Percentiles rank a stretch among this genome's conserved stretches.
Conservation (phyloP, 2,329 filamentous ascomycete species). For the Penicillium vulpinum region DNA sequence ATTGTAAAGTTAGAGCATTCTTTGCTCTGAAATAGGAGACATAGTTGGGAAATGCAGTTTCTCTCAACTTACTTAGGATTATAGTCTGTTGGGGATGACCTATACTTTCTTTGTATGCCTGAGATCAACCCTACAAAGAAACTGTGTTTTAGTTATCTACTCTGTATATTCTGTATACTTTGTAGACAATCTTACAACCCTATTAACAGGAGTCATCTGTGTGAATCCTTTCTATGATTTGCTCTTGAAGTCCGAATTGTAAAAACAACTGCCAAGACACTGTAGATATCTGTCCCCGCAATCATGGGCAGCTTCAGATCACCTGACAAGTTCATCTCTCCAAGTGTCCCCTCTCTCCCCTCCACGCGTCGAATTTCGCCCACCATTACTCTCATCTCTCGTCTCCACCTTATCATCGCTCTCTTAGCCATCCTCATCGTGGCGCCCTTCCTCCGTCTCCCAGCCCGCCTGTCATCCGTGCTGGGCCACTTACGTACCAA, state of each 20-base stretch:
- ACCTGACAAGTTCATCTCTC: constrained; percentile 4
- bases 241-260: no score
- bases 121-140: background rate
- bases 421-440: constrained; percentile 46
- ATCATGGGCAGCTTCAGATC: constrained; percentile 2
- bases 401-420: constrained; percentile 29
- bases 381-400: constrained; percentile 23
- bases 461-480: constrained; percentile 41
- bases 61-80: background rate
- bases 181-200: background rate
- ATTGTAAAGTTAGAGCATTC: no score
- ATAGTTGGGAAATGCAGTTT: no score
- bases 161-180: no score
- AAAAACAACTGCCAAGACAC: background rate
- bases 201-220: background rate
- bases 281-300: constrained; percentile 7
- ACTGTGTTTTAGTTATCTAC: background rate
- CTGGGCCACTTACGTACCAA: constrained; percentile 42
- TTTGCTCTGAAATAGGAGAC: background rate
- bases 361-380: constrained; percentile 15
- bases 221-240: background rate
- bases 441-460: constrained; percentile 47
- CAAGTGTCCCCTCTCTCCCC: background rate
- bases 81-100: background rate
- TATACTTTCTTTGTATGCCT: background rate